Evolutionary conservation across 169 alveolate species (phyloP).

Genomic region (Eimeria acervulina): DNA sequence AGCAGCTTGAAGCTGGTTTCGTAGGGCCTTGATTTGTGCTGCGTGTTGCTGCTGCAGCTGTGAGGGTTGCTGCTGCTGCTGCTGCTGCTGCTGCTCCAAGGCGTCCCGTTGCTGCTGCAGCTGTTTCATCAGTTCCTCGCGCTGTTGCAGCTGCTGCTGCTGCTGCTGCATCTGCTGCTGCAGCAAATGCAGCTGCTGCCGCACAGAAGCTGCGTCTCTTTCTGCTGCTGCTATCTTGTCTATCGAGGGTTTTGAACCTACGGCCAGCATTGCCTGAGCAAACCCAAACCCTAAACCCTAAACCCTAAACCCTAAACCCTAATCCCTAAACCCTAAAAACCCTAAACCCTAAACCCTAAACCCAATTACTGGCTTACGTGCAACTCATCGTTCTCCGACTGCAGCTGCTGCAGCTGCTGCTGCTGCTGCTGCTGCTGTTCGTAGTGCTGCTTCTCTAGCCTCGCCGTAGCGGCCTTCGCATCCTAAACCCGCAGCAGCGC

Average conservation of each 20-base stretch:
- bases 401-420: constrained; percentile 9
- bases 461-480: constrained; percentile 26
- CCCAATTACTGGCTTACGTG: not conserved
- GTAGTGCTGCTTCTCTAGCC: constrained; percentile 56
- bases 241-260: not conserved
- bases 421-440: constrained; percentile 74
- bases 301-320: not conserved
- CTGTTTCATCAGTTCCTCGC: constrained; percentile 13
- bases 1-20: not conserved
- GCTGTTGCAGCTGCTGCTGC: not conserved
- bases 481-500: not conserved
- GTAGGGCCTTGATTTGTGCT: not conserved
- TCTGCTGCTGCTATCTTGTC: constrained; percentile 50
- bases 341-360: not conserved
- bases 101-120: constrained; percentile 31
- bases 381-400: not conserved
- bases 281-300: constrained; percentile 4
- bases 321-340: constrained; percentile 18
- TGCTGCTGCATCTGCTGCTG: too few species aligned
- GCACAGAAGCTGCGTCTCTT: constrained; percentile 38
- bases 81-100: not conserved
- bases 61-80: constrained; percentile 65
- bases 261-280: constrained; percentile 41
- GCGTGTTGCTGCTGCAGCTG: constrained; percentile 24
- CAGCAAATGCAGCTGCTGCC: constrained; percentile 41